Evolutionary conservation across 2,329 filamentous ascomycete genomes (phyloP), one percentile per base, ranked within the genome.

Genomic region (Neonectria ditissima): DNA sequence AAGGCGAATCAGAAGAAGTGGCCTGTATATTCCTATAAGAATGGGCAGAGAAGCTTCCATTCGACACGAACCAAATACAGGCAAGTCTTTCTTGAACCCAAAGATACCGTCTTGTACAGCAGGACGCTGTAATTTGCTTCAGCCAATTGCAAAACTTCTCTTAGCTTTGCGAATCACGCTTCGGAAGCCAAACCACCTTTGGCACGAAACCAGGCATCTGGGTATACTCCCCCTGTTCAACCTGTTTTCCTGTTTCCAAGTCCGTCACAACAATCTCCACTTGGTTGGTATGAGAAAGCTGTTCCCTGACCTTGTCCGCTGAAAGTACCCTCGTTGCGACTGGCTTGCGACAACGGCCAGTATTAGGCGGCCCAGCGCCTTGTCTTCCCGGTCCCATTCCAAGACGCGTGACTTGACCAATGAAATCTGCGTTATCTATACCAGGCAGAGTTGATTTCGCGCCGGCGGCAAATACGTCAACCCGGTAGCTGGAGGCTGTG

Each of bases 321-420:
- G 13, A 18, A 41, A 54, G 24, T 16, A 41, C 32, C 13, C 50
- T 54, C 4, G 57, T 34, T 16, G 57, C 50, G 14, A 47, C 30
- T 20, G 50, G 50, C 18, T 39, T 47, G 14, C 32, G 28, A 26
- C 41, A 48, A 16, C 50, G 22, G 8, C 48, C 16, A 6, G 50
- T 55, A 14, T 43, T 55, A n/a, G 28, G 34, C 20, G 13, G 26
- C 11, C 50, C 50, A 7, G 51, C 14, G 5, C 39, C 43, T 37
- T n/a, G 24, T 16, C 18, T 41, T 20, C 53, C 47, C 4, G 39
- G 53, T 6, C 57, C 58, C 53, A 62, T 65, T n/a, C 58, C 53
- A 3, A 65, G 26, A 5, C 57, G 47, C 11, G 47, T 62, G 6
- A 61, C 50, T 22, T 57, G 52, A 4, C 62, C 58, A 39, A 65